A percentile compares a stretch with the other conserved stretches of the same genome.
phyloP scores from a whole-genome alignment of 176 grass and related monocot genomes.

The Elaeis guineensis region DNA sequence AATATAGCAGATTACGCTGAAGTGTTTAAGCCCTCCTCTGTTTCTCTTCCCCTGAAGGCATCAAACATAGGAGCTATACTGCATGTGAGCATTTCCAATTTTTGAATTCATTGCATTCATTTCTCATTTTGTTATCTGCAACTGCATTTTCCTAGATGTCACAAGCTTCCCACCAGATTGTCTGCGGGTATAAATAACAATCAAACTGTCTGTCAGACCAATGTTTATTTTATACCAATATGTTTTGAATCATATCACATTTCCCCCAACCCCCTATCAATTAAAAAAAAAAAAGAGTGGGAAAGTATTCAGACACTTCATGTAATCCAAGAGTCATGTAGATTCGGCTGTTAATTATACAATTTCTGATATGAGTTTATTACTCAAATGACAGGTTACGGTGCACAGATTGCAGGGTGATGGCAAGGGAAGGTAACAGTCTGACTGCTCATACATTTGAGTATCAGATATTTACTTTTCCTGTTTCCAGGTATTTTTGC shows the following conservation, averaged over 20 bases:
- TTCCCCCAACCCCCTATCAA: too few species aligned
- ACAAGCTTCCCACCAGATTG: slow-evolving; percentile 13
- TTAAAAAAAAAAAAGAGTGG: too few species aligned
- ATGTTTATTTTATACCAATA: slow-evolving; percentile 5
- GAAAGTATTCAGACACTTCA: too few species aligned
- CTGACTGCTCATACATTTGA: too few species aligned
- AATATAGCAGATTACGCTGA: slow-evolving; percentile 84
- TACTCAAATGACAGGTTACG: slow-evolving; percentile 67
- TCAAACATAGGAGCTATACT: slow-evolving; percentile 47
- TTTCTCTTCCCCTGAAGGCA: slow-evolving; percentile 71
- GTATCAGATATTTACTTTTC: too few species aligned
- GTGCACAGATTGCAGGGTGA: slow-evolving; percentile 82
- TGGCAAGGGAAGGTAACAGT: slow-evolving; percentile 32
- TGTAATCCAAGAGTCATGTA: too few species aligned
- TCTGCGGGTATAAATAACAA: slow-evolving; percentile 9
- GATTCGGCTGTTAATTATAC: too few species aligned
- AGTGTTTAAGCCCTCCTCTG: slow-evolving; percentile 55
- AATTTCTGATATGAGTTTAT: slow-evolving; percentile 9
- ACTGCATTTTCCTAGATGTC: slow-evolving; percentile 12
- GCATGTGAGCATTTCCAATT: slow-evolving; percentile 63
- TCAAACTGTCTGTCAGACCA: slow-evolving; percentile 2
- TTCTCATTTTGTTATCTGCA: background rate
- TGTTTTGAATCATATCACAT: background rate
- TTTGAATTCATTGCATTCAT: background rate
- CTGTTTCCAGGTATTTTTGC: too few species aligned